phyloP scores from a whole-genome alignment of 1,284 basidiomycete species.

The Trichosporon sp. region DNA sequence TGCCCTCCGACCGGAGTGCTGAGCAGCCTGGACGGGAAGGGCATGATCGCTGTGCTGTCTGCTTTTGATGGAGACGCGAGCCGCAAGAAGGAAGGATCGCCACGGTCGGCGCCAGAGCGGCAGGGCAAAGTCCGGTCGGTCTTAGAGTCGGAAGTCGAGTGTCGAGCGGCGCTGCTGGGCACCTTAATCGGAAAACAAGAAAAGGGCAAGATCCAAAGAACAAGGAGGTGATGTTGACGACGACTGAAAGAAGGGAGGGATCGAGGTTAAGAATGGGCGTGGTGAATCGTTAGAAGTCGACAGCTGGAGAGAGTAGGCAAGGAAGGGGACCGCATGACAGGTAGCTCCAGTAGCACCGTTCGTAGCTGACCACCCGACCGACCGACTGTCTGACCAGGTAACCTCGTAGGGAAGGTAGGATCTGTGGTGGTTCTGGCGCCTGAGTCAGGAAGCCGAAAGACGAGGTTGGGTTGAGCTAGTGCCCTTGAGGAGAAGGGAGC shows the following conservation, averaged over 20 bases:
- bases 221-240: not conserved
- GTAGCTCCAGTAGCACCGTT: not conserved
- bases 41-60: not conserved
- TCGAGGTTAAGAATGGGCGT: not conserved
- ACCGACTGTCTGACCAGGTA: not conserved
- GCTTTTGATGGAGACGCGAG: not conserved
- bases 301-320: not conserved
- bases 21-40: constrained; percentile 8
- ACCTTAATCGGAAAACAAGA: not conserved
- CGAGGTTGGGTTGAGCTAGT: constrained; percentile 1
- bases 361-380: not conserved
- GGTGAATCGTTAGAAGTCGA: not conserved
- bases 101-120: not conserved
- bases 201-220: constrained; percentile 11
- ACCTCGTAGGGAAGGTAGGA: not conserved
- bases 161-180: not conserved
- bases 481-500: constrained; percentile 3
- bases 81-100: not conserved
- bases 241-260: not conserved
- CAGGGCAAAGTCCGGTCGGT: not conserved
- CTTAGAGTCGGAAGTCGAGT: not conserved
- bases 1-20: constrained; percentile 12
- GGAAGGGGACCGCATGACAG: not conserved
- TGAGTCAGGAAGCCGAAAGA: not conserved
- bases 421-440: constrained; percentile 3